Conservation (phyloP, 257 asterid genomes). For the Ophiorrhiza pumila region DNA sequence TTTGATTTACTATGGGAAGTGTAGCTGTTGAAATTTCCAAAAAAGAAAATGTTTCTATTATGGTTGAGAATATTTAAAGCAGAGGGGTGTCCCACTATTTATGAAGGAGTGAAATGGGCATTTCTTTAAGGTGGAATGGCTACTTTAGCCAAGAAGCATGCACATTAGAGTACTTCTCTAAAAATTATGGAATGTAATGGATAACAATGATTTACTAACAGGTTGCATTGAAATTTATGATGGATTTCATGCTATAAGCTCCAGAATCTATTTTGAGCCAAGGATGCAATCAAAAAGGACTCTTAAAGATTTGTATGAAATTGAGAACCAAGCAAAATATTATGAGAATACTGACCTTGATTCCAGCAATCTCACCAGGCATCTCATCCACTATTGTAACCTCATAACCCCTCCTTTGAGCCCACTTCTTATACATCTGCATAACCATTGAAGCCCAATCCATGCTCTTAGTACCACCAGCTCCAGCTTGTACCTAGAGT, state of each 20-base stretch:
- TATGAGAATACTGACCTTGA: constrained; percentile 61
- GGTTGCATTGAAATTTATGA: neutral
- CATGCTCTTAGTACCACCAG: constrained; percentile 99
- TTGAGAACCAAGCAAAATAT: neutral
- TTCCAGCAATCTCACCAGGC: constrained; percentile 95
- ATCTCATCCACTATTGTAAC: constrained; percentile 86
- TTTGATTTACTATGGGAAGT: neutral
- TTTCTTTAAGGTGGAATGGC: neutral
- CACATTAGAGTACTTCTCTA: neutral
- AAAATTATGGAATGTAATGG: neutral
- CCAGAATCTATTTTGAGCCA: constrained; percentile 3
- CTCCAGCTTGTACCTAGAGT: constrained; percentile 93
- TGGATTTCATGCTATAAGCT: neutral
- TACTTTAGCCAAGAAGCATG: neutral
- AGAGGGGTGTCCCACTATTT: neutral
- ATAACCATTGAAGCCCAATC: constrained; percentile 98
- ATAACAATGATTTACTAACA: neutral
- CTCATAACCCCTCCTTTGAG: constrained; percentile 67
- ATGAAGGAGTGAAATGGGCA: neutral
- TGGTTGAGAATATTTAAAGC: neutral
- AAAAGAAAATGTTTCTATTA: neutral
- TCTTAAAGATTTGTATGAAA: neutral
- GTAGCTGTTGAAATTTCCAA: neutral
- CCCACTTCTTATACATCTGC: constrained; percentile 96
- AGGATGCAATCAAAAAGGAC: neutral